phyloP scores from a whole-genome alignment of 2,329 filamentous ascomycete species.

The Penicillium freii region DNA sequence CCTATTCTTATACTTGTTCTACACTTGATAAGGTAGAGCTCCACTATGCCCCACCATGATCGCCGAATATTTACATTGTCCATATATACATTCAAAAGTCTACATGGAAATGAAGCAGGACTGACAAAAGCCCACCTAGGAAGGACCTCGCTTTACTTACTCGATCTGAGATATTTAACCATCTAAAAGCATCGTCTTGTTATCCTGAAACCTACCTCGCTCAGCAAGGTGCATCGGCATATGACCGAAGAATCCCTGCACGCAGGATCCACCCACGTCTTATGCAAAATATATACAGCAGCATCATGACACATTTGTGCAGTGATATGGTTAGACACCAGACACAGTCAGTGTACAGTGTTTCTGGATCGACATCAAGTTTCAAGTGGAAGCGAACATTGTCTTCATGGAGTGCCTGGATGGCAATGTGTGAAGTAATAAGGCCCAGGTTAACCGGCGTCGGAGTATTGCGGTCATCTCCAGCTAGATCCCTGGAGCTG shows the following conservation, averaged over 20 bases:
- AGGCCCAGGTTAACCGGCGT: neutral
- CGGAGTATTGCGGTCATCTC: no score
- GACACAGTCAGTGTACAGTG: neutral
- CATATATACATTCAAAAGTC: neutral
- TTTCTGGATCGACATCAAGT: neutral
- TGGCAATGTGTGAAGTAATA: neutral
- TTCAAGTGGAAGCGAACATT: neutral
- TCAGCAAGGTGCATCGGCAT: neutral
- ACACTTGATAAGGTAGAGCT: neutral
- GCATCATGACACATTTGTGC: neutral
- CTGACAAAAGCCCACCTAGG: neutral
- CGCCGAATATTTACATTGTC: neutral
- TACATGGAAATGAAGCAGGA: neutral
- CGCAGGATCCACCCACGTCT: neutral
- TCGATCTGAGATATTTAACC: neutral
- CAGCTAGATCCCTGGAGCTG: no score
- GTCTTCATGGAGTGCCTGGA: neutral
- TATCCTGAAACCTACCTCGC: neutral
- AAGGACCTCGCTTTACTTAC: neutral
- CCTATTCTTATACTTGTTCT: neutral
- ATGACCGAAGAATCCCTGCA: neutral
- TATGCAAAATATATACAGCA: neutral
- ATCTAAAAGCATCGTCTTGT: neutral
- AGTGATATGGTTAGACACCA: neutral
- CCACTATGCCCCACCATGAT: slow-evolving; percentile 5